These are phyloP conservation scores for Blumeria graminis DNA, from an alignment of 2,329 filamentous ascomycete species.

Conservation along the genomic window DNA sequence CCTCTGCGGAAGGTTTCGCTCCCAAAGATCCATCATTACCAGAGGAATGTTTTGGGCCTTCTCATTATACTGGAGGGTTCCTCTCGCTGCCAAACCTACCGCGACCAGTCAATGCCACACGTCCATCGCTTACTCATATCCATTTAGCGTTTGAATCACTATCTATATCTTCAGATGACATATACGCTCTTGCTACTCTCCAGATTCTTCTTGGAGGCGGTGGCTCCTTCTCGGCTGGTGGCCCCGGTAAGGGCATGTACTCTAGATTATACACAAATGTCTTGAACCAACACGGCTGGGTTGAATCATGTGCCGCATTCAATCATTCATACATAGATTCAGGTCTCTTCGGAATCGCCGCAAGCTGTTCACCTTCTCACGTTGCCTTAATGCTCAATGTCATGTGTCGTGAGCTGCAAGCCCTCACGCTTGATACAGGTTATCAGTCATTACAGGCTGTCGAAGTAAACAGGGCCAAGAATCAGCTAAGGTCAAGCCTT, in stretches of 20 bases:
- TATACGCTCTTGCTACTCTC: conserved; percentile 85
- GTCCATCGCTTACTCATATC: conserved; percentile 70
- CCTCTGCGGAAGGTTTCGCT: conserved; percentile 40
- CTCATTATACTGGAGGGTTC: conserved; percentile 86
- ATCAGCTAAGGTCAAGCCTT: conserved; percentile 70
- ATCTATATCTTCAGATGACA: conserved; percentile 72
- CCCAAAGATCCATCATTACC: conserved; percentile 20
- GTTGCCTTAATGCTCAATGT: conserved; percentile 75
- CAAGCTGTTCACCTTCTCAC: conserved; percentile 56
- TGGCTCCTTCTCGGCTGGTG: conserved; percentile 87
- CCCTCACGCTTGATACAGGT: conserved; percentile 52
- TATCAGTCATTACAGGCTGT: conserved; percentile 44
- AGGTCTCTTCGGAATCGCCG: conserved; percentile 82
- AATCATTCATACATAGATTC: conserved; percentile 96
- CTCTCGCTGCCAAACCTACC: conserved; percentile 63
- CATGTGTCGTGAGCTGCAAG: conserved; percentile 73
- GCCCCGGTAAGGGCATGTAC: conserved; percentile 98
- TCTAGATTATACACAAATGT: conserved; percentile 93
- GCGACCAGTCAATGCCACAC: conserved; percentile 49
- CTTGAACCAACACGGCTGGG: conserved; percentile 91
- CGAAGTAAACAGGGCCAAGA: conserved; percentile 86
- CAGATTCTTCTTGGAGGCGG: conserved; percentile 91
- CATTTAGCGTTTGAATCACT: conserved; percentile 91
- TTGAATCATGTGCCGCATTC: conserved; percentile 86
- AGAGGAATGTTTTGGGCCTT: conserved; percentile 35